Evolutionary conservation across 2,329 filamentous ascomycete genomes (phyloP).

Genomic region (Botrytis medusae): DNA sequence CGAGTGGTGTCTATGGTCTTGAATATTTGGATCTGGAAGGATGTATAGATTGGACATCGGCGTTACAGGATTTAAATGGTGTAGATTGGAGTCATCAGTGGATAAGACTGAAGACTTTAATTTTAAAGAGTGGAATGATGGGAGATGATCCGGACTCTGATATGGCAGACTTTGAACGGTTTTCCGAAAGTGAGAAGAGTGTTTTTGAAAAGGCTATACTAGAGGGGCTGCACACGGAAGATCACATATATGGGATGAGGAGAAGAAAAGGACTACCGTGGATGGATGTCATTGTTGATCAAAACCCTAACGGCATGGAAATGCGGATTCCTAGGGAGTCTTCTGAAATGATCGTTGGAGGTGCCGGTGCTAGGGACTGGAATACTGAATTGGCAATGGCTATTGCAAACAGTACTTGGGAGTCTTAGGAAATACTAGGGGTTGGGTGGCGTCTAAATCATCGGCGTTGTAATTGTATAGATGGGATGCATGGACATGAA

Average conservation of each 20-base stretch:
- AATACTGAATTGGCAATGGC: background rate
- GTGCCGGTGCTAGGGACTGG: background rate
- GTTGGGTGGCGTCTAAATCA: background rate
- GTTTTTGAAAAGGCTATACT: background rate
- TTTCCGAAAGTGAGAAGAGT: background rate
- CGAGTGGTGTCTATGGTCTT: constrained; percentile 55
- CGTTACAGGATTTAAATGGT: constrained; percentile 17
- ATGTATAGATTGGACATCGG: constrained; percentile 52
- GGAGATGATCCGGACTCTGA: background rate
- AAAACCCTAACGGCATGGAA: background rate
- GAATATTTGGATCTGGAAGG: constrained; percentile 63
- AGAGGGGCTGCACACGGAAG: background rate
- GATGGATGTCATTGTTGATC: constrained; percentile 15
- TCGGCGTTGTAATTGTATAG: background rate
- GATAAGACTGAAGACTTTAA: constrained; percentile 27
- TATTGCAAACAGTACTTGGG: constrained; percentile 19
- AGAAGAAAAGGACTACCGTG: background rate
- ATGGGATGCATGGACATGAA: background rate
- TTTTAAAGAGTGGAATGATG: constrained; percentile 17
- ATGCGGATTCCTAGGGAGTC: background rate
- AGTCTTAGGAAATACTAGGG: background rate
- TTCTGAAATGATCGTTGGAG: background rate
- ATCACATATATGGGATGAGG: background rate
- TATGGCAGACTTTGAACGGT: background rate
- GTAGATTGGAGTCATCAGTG: constrained; percentile 36